phyloP scores from a whole-genome alignment of 78 protist species.

The Tieghemostelium lacteum region DNA sequence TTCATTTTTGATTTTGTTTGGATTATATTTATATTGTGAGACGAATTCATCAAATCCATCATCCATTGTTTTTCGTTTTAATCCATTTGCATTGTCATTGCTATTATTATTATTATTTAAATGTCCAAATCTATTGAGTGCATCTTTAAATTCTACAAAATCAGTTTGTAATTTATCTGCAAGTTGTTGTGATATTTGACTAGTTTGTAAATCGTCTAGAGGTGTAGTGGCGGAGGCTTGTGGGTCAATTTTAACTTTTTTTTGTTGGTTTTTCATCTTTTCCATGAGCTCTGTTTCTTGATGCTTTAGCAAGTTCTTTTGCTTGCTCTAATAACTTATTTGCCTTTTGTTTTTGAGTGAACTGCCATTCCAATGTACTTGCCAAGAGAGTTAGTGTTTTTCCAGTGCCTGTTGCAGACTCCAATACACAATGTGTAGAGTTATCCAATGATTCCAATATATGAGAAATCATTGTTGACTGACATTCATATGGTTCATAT shows the following conservation, averaged over 20 bases:
- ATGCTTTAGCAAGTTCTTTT: neutral
- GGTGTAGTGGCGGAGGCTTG: neutral
- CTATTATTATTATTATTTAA: neutral
- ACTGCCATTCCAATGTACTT: conserved; percentile 92
- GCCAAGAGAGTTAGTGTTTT: conserved; percentile 97
- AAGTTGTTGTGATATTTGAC: neutral
- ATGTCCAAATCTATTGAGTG: neutral
- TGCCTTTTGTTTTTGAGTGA: neutral
- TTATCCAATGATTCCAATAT: conserved; percentile 20
- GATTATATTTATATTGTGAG: no score
- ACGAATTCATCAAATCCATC: neutral
- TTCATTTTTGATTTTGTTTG: no score
- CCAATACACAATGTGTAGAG: conserved; percentile 50
- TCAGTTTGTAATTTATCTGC: conserved; percentile 19
- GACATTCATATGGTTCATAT: conserved; percentile 56
- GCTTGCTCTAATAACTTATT: neutral
- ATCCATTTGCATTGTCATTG: neutral
- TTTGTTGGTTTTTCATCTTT: neutral
- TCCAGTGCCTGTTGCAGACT: conserved; percentile 95
- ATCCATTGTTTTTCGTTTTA: neutral
- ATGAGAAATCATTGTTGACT: conserved; percentile 50
- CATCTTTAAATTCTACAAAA: neutral
- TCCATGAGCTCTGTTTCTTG: neutral
- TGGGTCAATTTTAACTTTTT: neutral
- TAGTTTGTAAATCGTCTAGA: neutral